phyloP scores from a whole-genome alignment of 257 asterid species.

The Primulina huaijiensis region DNA sequence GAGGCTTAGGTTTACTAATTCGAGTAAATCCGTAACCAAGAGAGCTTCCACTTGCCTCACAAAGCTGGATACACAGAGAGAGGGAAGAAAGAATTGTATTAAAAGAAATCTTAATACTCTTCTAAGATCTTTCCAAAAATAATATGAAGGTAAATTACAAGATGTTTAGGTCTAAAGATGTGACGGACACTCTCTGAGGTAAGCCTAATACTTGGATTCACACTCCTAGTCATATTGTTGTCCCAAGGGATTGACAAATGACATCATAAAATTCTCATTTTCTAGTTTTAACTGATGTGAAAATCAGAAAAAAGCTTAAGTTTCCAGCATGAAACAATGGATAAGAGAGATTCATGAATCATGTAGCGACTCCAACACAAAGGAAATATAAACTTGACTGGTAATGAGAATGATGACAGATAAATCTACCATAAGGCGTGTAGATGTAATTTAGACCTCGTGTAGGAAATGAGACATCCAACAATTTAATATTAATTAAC shows the following conservation, averaged over 20 bases:
- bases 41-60: constrained; percentile 82
- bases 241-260: neutral
- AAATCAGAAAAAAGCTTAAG: neutral
- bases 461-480: neutral
- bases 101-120: neutral
- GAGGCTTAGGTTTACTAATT: constrained; percentile 61
- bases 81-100: neutral
- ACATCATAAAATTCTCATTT: neutral
- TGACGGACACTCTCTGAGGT: neutral
- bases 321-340: neutral
- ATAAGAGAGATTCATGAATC: neutral
- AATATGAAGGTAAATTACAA: neutral
- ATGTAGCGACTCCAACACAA: neutral
- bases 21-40: constrained; percentile 90
- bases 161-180: neutral
- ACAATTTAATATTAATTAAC: neutral
- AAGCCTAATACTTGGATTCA: neutral
- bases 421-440: too few relatives aligned
- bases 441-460: neutral
- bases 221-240: neutral
- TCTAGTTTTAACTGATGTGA: neutral
- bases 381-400: neutral
- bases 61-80: constrained; percentile 51
- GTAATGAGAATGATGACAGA: neutral
- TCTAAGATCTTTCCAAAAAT: neutral